Base-by-base conservation (phyloP, 1,284 basidiomycete species). In the Meira miltonrushii region DNA sequence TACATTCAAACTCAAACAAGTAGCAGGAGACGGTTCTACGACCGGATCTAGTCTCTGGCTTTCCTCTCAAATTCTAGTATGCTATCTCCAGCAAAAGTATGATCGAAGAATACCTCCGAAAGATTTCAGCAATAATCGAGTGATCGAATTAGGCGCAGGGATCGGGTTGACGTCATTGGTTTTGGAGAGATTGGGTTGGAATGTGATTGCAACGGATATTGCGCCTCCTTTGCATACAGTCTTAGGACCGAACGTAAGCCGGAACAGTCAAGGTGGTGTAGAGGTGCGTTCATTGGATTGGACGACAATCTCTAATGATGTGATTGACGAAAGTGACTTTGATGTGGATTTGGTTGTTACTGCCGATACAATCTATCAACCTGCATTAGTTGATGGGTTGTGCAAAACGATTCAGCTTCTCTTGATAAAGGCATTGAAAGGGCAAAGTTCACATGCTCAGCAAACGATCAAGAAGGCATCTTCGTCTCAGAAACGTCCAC, bases 121-220 rank as follows among this genome's bases (percentile, higher is more conserved):
- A 77, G 49, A 0, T 28, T 44, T 7, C 40, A 19, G 12, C n/a
- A n/a, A n/a, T n/a, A 57, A 67, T 4, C 28, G 54, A 1, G 54
- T 72, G 1, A 62, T 77, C 25, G 74, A 77, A 64, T 68, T 77
- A 2, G 74, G 74, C 10, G 72, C 73, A 1, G 74, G 74, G 9
- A 75, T 73, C 1, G 74, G 74, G 25, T 64, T 77, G 6, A 67
- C 72, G 11, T 71, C 73, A 7, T 59, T 77, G 0, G 61, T 65
- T 0, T 39, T 71, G 5, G 66, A 66, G 2, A 38, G 43, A n/a
- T 54, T 2, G 39, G 39, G 51, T 6, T 28, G 38, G 12, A 39
- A 13, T 2, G 38, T 39, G 25, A 19, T 53, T 15, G 25, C 51
- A 12, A 53, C 51, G 4, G 51, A 53, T 39, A 53, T 53, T 33